phyloP scores from a whole-genome alignment of 148 eudicot species.

The Oxyria digyna region DNA sequence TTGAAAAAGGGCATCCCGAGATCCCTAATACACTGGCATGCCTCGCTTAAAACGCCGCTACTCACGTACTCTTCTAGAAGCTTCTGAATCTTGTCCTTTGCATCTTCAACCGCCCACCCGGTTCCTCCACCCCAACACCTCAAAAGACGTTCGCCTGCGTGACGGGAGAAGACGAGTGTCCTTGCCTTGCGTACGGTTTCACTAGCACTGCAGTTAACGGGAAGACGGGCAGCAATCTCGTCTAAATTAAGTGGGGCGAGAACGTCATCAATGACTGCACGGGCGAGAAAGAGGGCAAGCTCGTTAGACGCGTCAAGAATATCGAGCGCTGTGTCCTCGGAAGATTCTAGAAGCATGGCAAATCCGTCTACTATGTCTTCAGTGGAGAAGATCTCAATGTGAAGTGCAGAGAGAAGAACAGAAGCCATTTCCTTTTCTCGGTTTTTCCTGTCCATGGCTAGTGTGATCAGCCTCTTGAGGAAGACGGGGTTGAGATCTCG shows the following conservation, averaged over 20 bases:
- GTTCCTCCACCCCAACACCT: slow-evolving; percentile 99
- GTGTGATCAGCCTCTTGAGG: slow-evolving; percentile 71
- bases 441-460: slow-evolving; percentile 94
- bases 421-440: slow-evolving; percentile 98
- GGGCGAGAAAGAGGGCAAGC: slow-evolving; percentile 69
- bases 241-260: slow-evolving; percentile 77
- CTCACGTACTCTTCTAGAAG: slow-evolving; percentile 82
- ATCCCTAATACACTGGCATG: slow-evolving; percentile 86
- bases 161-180: slow-evolving; percentile 74
- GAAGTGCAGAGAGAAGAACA: slow-evolving; percentile 78
- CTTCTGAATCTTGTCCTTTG: slow-evolving; percentile 87
- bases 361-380: slow-evolving; percentile 86
- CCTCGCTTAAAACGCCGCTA: slow-evolving; percentile 76
- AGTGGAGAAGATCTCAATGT: slow-evolving; percentile 80
- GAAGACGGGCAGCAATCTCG: slow-evolving; percentile 50
- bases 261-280: slow-evolving; percentile 91
- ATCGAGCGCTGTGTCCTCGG: slow-evolving; percentile 89
- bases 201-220: slow-evolving; percentile 66
- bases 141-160: slow-evolving; percentile 88
- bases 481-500: slow-evolving; percentile 70
- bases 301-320: slow-evolving; percentile 82
- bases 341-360: slow-evolving; percentile 75
- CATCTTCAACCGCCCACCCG: slow-evolving; percentile 97
- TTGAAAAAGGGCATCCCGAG: slow-evolving; percentile 92
- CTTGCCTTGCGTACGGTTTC: slow-evolving; percentile 77